Evolutionary conservation across 2,329 filamentous ascomycete genomes (phyloP).

Genomic region (Nemania sp.): DNA sequence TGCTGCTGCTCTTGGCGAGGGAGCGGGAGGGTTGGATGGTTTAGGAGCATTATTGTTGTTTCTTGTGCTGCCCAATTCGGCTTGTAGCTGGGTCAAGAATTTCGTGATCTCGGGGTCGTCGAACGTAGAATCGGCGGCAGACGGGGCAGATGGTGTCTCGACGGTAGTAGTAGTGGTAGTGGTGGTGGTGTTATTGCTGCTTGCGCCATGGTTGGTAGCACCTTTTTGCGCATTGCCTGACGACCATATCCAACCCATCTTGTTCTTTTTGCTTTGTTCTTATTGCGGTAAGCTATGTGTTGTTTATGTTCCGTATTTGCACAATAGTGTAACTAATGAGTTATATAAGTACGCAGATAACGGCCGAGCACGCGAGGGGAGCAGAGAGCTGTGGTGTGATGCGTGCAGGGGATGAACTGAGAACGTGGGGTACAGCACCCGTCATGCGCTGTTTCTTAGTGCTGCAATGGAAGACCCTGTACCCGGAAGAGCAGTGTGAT

Average conservation of each 20-base stretch:
- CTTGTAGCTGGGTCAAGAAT: constrained; percentile 49
- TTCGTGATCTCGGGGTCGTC: constrained; percentile 57
- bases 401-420: constrained; percentile 6
- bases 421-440: constrained; percentile 17
- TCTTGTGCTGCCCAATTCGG: constrained; percentile 30
- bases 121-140: constrained; percentile 28
- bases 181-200: neutral
- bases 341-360: neutral
- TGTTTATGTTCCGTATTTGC: neutral
- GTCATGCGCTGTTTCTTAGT: too few species aligned
- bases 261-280: constrained; percentile 6
- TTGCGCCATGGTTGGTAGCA: neutral
- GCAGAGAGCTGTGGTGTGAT: neutral
- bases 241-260: constrained; percentile 59
- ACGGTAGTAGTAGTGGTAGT: neutral
- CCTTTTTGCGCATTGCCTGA: constrained; percentile 19
- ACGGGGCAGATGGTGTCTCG: constrained; percentile 4
- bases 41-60: constrained; percentile 4
- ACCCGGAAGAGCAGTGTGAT: too few species aligned
- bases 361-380: neutral
- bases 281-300: neutral
- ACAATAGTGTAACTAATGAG: neutral
- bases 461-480: too few species aligned
- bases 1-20: constrained; percentile 11
- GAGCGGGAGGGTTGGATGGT: constrained; percentile 3